These are phyloP conservation scores for Amanita muscaria DNA, from an alignment of 768 basidiomycete genomes.

Conservation along the genomic window DNA sequence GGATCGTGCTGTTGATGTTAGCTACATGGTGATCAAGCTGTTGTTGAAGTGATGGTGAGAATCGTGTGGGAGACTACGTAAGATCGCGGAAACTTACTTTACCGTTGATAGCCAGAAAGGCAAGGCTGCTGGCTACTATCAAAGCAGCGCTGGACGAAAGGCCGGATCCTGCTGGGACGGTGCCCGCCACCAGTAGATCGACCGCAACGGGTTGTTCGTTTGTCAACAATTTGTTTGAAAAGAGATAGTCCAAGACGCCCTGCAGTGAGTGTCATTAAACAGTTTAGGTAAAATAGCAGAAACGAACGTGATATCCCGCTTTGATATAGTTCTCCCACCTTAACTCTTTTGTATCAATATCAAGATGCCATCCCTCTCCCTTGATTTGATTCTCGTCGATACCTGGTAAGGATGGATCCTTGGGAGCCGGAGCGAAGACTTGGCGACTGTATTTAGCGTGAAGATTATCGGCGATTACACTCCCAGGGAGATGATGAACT, in stretches of 20 bases:
- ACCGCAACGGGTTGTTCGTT: constrained; percentile 42
- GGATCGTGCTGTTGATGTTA: constrained; percentile 1
- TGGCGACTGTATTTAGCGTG: constrained; percentile 50
- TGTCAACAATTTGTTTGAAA: constrained; percentile 21
- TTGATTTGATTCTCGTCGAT: constrained; percentile 31
- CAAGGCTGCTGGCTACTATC: constrained; percentile 80
- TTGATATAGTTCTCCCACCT: constrained; percentile 88
- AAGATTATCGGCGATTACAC: constrained; percentile 56
- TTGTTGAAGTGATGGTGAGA: neutral
- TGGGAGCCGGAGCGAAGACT: constrained; percentile 46
- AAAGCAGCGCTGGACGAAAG: constrained; percentile 85
- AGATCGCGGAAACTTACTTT: constrained; percentile 30
- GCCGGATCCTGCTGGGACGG: constrained; percentile 81
- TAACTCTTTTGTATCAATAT: constrained; percentile 60
- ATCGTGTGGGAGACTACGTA: neutral
- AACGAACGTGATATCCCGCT: constrained; percentile 70
- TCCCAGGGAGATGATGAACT: constrained; percentile 32
- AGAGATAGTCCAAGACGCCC: constrained; percentile 64
- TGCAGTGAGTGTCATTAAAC: constrained; percentile 15
- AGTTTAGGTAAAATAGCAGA: constrained; percentile 2
- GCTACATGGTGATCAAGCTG: constrained; percentile 17
- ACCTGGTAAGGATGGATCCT: constrained; percentile 15
- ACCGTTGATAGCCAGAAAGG: constrained; percentile 71
- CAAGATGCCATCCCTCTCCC: constrained; percentile 58
- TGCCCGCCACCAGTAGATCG: constrained; percentile 72